Evolutionary conservation across 306 rosid genomes (phyloP), one percentile per base, ranked within the genome.

Genomic region (Malus orientalis): DNA sequence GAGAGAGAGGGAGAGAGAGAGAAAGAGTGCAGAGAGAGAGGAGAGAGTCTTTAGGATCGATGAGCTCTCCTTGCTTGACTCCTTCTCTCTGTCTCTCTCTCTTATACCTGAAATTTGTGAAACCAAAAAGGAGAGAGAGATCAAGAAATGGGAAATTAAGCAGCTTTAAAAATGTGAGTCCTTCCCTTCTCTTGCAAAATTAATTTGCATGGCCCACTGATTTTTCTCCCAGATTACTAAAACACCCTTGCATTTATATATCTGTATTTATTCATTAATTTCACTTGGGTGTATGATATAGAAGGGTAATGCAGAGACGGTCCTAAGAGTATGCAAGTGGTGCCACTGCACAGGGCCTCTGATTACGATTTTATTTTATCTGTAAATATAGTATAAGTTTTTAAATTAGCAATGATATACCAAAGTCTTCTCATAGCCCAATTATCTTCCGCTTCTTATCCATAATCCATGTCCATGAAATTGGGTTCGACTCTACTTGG

Each of bases 51-150:
- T 53, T n/a, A 0, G 69, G 33, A 59, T 75, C 40, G 60, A 36
- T 19, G 11, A 63, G 51, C 70, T 57, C 70, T 25, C 75, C 77
- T 69, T 55, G 77, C 54, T 78, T 81, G 47, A 70, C 82, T 76
- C 78, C 69, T 62, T 29, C 79, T 58, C 69, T 71, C 81, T 55
- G 61, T 30, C 33, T 73, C 81, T 78, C 72, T 71, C 78, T 67
- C 76, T 71, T 63, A 49, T 8, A 33, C 73, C 78, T 36, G 78
- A 55, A 55, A 58, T 38, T 15, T 42, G 67, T 18, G 36, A 67
- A 61, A 23, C 61, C 54, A 33, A 60, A 38, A 4, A 16, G 6
- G 8, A 67, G 49, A 58, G 65, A 71, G 81, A 79, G 82, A 54
- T 54, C 15, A 60, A 64, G 64, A 18, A 55, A 68, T 9, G 75